Conservation (phyloP, 192 early-diverging fungal species). For the Podila epicladia region DNA sequence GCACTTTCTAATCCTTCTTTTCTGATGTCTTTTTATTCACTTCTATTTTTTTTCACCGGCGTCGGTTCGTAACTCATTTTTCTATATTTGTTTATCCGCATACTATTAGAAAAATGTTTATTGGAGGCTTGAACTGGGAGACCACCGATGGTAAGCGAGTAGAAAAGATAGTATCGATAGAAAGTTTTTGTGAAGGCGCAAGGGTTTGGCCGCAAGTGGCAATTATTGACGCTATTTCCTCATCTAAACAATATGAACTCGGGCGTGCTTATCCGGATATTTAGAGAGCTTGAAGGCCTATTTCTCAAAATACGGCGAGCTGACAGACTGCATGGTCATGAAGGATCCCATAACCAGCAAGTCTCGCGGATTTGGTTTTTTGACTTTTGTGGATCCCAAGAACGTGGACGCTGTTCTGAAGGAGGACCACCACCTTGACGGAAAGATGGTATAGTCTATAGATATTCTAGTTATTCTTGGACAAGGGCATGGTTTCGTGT, state of each 20-base stretch:
- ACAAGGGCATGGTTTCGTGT: background rate
- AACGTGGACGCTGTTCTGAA: constrained; percentile 73
- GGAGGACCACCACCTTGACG: constrained; percentile 78
- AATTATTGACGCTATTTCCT: no score
- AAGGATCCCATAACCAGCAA: constrained; percentile 71
- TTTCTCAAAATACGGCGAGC: constrained; percentile 77
- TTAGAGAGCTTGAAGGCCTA: constrained; percentile 74
- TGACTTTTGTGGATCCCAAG: constrained; percentile 72
- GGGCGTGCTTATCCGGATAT: background rate
- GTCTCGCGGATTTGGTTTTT: constrained; percentile 83
- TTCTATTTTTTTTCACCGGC: constrained; percentile 7
- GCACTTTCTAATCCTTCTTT: no score
- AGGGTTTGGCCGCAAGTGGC: no score
- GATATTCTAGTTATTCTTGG: constrained; percentile 23
- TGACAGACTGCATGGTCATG: constrained; percentile 83
- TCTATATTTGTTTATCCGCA: constrained; percentile 5
- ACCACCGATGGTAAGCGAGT: constrained; percentile 80
- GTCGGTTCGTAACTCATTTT: constrained; percentile 14
- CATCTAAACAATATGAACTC: no score
- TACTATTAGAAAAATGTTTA: constrained; percentile 77
- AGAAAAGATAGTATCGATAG: no score
- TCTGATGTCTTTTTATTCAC: no score
- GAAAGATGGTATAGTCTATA: constrained; percentile 70
- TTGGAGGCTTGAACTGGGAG: constrained; percentile 86
- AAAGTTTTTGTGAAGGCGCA: no score